Percentiles rank a stretch among this genome's conserved stretches.
phyloP scores from a whole-genome alignment of 148 eudicot genomes.

The Nyssa sinensis region DNA sequence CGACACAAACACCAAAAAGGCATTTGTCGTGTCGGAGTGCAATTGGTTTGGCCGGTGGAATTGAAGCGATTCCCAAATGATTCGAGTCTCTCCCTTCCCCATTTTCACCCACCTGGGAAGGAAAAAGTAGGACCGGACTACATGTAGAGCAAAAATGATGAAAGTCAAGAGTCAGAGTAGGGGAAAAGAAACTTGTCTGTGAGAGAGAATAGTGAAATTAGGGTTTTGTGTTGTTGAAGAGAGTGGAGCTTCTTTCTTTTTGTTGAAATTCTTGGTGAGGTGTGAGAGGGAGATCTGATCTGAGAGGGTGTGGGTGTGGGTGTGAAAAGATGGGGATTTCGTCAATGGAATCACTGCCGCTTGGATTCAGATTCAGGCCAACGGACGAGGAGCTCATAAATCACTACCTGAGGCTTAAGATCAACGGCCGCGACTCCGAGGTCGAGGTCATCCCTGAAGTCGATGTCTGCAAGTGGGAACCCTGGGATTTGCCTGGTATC shows the following conservation, averaged over 20 bases:
- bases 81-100: no score
- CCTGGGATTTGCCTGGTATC: constrained; percentile 44
- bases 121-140: no score
- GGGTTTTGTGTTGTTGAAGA: no score
- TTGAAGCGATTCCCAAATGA: no score
- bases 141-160: no score
- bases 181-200: no score
- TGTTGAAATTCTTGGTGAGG: no score
- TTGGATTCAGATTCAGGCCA: constrained; percentile 32
- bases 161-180: not conserved
- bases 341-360: constrained; percentile 19
- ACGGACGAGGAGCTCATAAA: constrained; percentile 37
- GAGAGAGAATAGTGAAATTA: no score
- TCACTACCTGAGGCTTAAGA: constrained; percentile 30
- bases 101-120: no score
- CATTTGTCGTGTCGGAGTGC: no score
- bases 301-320: not conserved
- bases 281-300: not conserved
- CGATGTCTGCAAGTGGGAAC: constrained; percentile 42
- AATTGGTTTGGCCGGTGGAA: no score
- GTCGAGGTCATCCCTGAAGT: constrained; percentile 38
- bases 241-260: not conserved
- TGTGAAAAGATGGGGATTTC: constrained; percentile 1
- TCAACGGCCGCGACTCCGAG: constrained; percentile 31
- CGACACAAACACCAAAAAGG: no score